Conservation (phyloP, 2,329 filamentous ascomycete genomes). For the Cytospora piceicola region DNA sequence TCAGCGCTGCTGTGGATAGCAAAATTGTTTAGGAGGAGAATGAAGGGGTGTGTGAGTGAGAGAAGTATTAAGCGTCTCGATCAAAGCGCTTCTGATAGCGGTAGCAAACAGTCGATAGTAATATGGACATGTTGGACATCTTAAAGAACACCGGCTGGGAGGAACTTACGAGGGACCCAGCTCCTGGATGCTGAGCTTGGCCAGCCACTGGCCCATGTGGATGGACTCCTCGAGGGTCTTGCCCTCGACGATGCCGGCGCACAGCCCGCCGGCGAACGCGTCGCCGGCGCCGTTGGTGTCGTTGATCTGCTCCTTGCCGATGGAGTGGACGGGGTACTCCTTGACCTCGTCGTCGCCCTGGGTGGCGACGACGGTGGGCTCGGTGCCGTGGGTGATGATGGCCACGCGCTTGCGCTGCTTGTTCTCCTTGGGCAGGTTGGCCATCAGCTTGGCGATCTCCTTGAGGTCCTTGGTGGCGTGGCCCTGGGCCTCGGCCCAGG, state of each 20-base stretch:
- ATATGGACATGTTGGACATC: not conserved
- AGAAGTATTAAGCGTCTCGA: slow-evolving; percentile 30
- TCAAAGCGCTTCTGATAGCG: slow-evolving; percentile 6
- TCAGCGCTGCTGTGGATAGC: slow-evolving; percentile 16
- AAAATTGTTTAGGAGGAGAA: slow-evolving; percentile 1
- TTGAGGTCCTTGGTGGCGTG: slow-evolving; percentile 77
- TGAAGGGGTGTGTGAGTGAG: not conserved
- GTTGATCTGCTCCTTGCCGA: slow-evolving; percentile 78
- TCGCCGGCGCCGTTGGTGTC: slow-evolving; percentile 98
- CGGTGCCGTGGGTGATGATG: slow-evolving; percentile 93
- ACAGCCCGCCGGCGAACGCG: slow-evolving; percentile 93
- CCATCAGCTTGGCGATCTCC: slow-evolving; percentile 83
- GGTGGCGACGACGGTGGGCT: slow-evolving; percentile 83
- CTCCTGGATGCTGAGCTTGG: slow-evolving; percentile 90
- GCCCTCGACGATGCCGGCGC: slow-evolving; percentile 85
- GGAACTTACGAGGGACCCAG: slow-evolving; percentile 87
- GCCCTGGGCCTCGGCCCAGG: slow-evolving; percentile 82
- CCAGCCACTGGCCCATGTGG: slow-evolving; percentile 96
- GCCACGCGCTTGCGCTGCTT: slow-evolving; percentile 78
- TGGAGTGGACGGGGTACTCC: slow-evolving; percentile 80
- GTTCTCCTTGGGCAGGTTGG: slow-evolving; percentile 92
- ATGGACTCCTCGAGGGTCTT: slow-evolving; percentile 77
- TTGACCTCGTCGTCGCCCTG: slow-evolving; percentile 72
- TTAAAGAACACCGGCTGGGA: not conserved
- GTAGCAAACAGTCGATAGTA: slow-evolving; percentile 19